phyloP scores from a whole-genome alignment of 179 eudicot genomes.

The Beta corolliflora region DNA sequence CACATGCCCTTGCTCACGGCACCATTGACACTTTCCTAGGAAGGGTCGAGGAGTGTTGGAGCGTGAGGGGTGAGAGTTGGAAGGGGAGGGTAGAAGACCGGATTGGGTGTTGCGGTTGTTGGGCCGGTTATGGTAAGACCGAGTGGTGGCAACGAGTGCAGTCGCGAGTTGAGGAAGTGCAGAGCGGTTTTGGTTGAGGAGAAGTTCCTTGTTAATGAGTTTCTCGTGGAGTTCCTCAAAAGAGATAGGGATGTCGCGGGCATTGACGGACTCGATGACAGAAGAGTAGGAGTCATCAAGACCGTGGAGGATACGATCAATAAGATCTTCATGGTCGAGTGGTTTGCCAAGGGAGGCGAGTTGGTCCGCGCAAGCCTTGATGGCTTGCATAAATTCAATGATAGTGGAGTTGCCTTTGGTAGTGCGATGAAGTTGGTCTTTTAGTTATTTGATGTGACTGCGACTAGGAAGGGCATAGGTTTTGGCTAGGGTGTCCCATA shows the following conservation, averaged over 20 bases:
- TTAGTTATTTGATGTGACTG: neutral
- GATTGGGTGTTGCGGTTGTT: too few species aligned
- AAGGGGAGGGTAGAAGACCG: neutral
- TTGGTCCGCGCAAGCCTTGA: neutral
- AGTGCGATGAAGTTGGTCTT: neutral
- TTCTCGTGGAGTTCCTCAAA: too few species aligned
- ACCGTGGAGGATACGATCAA: neutral
- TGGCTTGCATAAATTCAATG: neutral
- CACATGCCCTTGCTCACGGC: too few species aligned
- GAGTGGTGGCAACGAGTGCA: neutral
- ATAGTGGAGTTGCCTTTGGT: neutral
- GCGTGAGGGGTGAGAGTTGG: too few species aligned
- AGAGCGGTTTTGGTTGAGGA: neutral
- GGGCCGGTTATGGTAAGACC: neutral
- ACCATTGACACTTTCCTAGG: too few species aligned
- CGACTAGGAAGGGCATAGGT: too few species aligned
- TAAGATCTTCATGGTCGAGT: neutral
- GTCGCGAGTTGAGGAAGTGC: neutral
- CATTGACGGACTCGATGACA: neutral
- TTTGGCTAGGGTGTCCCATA: too few species aligned
- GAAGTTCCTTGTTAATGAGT: too few species aligned
- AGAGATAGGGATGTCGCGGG: neutral
- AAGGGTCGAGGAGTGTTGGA: too few species aligned
- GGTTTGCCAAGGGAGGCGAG: neutral
- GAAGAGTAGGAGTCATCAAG: neutral